Conservation (phyloP, 164 flowering plant genomes). For the Euptelea pleiosperma region DNA sequence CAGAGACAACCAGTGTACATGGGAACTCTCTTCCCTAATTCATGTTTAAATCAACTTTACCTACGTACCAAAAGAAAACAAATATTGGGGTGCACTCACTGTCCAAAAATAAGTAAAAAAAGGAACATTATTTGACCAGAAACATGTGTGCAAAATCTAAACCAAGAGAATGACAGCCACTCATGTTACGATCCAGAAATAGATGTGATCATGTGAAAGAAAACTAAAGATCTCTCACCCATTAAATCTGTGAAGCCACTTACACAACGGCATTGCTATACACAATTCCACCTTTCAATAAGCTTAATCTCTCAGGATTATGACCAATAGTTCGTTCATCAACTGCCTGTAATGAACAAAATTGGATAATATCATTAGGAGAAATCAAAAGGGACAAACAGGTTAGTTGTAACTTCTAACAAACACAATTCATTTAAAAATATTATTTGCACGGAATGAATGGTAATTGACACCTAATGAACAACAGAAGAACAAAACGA, state of each 20-base stretch:
- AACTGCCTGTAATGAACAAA: constrained; percentile 39
- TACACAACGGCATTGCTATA: constrained; percentile 67
- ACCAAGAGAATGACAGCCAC: too few species aligned
- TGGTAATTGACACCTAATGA: neutral
- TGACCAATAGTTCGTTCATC: constrained; percentile 77
- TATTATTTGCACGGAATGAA: neutral
- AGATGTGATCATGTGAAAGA: too few species aligned
- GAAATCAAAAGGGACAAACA: neutral
- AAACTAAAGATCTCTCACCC: neutral
- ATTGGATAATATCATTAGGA: neutral
- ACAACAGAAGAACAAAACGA: neutral
- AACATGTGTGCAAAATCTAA: too few species aligned
- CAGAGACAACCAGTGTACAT: too few species aligned
- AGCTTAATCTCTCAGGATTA: constrained; percentile 65
- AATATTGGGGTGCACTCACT: too few species aligned
- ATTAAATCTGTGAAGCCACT: constrained; percentile 22
- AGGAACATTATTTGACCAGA: too few species aligned
- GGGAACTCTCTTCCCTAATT: too few species aligned
- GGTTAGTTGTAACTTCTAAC: too few species aligned
- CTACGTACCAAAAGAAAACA: too few species aligned
- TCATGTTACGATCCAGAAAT: too few species aligned
- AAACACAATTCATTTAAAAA: neutral
- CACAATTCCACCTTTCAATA: constrained; percentile 64
- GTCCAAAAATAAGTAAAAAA: too few species aligned
- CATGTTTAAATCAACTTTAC: too few species aligned